Percentiles rank a stretch among this genome's conserved stretches.
phyloP scores from a whole-genome alignment of 2,329 filamentous ascomycete species.

The Beauveria pseudobassiana region DNA sequence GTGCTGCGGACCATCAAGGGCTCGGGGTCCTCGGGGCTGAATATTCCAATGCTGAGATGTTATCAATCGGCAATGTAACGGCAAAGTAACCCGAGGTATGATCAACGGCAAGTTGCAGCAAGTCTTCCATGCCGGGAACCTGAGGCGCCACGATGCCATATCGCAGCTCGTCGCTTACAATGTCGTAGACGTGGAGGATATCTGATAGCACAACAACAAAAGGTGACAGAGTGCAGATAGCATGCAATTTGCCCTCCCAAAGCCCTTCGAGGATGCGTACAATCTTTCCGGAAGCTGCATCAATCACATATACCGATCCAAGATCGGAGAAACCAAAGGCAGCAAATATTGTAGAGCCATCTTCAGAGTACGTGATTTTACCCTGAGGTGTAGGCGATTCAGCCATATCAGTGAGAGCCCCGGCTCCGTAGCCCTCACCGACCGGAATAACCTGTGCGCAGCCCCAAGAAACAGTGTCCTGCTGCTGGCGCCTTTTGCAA shows the following conservation, averaged over 20 bases:
- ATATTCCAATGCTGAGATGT: conserved; percentile 55
- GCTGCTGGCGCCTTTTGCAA: conserved; percentile 50
- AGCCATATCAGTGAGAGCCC: conserved; percentile 23
- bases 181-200: conserved; percentile 71
- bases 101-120: conserved; percentile 67
- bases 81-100: conserved; percentile 57
- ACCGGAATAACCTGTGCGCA: conserved; percentile 54
- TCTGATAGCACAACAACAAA: conserved; percentile 70
- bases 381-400: conserved; percentile 39
- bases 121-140: conserved; percentile 30
- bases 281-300: conserved; percentile 60
- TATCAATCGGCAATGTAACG: conserved; percentile 43
- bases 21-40: conserved; percentile 51
- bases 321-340: conserved; percentile 48
- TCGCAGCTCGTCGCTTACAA: conserved; percentile 68
- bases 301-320: conserved; percentile 67
- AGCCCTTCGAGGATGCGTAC: conserved; percentile 60
- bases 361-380: conserved; percentile 69
- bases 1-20: conserved; percentile 52
- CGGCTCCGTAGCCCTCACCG: conserved; percentile 41
- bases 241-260: conserved; percentile 56
- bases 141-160: conserved; percentile 55
- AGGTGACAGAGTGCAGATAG: conserved; percentile 63
- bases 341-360: conserved; percentile 75
- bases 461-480: conserved; percentile 65